A percentile compares a stretch with the other conserved stretches of the same genome.
These are phyloP conservation scores for Capsicum chinense DNA, from an alignment of 257 asterid species.

Conservation along the genomic window DNA sequence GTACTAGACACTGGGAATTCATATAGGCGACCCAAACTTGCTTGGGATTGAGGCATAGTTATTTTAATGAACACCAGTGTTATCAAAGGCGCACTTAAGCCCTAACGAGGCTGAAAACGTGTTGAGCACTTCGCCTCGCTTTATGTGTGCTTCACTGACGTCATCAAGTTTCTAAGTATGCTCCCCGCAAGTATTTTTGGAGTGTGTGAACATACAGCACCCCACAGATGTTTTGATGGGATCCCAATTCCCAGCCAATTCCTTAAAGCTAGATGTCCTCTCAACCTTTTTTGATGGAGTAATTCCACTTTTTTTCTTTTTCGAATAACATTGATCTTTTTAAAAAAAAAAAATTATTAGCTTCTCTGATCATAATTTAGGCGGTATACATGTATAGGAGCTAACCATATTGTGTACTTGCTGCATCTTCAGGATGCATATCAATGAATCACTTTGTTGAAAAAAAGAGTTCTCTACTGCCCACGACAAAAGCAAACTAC, in stretches of 20 bases:
- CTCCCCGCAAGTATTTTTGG: not conserved
- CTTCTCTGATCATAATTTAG: not conserved
- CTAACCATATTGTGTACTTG: not conserved
- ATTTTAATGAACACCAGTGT: not conserved
- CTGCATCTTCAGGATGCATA: not conserved
- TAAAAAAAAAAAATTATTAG: not conserved
- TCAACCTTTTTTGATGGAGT: not conserved
- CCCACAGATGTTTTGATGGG: not conserved
- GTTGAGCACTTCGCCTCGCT: no score
- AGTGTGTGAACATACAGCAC: not conserved
- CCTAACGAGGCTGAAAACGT: no score
- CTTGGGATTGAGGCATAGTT: no score
- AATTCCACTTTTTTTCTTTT: not conserved
- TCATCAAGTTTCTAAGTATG: no score
- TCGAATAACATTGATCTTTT: not conserved
- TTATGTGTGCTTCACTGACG: no score
- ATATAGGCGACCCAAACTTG: no score
- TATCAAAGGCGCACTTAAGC: no score
- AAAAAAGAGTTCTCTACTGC: not conserved
- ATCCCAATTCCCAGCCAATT: not conserved
- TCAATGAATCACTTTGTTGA: not conserved
- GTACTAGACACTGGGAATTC: no score
- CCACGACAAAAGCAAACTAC: not conserved
- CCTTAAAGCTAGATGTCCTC: not conserved
- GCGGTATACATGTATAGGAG: not conserved